A percentile compares a stretch with the other conserved stretches of the same genome.
Evolutionary conservation across 2,329 filamentous ascomycete species (phyloP).

Genomic region (Neopestalotiopsis clavispora): DNA sequence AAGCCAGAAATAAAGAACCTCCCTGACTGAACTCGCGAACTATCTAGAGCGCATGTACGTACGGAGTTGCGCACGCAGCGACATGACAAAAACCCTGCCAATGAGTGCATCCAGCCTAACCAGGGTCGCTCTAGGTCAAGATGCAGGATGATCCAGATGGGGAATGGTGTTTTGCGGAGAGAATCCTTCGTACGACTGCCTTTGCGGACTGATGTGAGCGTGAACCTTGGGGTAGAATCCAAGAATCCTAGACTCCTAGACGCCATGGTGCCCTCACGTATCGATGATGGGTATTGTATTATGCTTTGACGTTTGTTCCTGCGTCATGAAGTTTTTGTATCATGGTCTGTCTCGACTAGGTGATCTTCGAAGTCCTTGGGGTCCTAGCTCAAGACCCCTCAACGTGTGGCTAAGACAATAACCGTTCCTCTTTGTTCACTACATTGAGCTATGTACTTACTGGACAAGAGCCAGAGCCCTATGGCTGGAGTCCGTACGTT

Average conservation of each 20-base stretch:
- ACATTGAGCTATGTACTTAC: not conserved
- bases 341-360: not conserved
- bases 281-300: not conserved
- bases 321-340: not conserved
- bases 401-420: too few relatives aligned
- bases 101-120: not conserved
- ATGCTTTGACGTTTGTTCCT: conserved; percentile 1
- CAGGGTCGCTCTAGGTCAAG: not conserved
- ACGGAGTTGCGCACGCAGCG: too few relatives aligned
- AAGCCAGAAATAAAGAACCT: too few relatives aligned
- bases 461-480: not conserved
- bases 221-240: not conserved
- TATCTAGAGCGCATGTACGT: too few relatives aligned
- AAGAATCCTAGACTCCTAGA: not conserved
- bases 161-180: not conserved
- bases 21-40: too few relatives aligned
- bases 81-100: not conserved
- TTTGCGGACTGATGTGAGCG: not conserved
- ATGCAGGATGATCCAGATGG: not conserved
- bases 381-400: not conserved
- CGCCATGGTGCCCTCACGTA: not conserved
- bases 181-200: not conserved
- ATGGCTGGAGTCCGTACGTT: too few relatives aligned
- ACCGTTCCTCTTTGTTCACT: too few relatives aligned
- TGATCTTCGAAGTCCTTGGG: not conserved